A percentile compares a stretch with the other conserved stretches of the same genome.
Conservation (phyloP, 768 basidiomycete genomes). For the Rhodotorula sphaerocarpa region DNA sequence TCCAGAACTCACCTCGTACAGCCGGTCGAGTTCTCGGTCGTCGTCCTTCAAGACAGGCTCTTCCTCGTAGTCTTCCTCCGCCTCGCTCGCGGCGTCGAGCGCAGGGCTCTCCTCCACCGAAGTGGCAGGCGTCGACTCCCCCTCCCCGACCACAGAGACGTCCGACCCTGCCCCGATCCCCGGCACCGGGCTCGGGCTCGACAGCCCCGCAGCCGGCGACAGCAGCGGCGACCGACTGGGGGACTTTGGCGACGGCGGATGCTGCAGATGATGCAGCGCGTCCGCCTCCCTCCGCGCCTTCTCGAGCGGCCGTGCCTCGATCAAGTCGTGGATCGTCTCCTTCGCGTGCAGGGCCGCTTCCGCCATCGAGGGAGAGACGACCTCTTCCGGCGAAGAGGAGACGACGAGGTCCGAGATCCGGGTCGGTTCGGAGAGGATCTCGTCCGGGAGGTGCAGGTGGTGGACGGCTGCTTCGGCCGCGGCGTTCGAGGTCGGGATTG, state of each 20-base stretch:
- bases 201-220: neutral
- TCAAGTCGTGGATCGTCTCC: constrained; percentile 28
- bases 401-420: constrained; percentile 22
- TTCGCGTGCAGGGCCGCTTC: constrained; percentile 19
- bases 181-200: constrained; percentile 23
- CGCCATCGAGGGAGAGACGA: constrained; percentile 22
- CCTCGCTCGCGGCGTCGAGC: constrained; percentile 4
- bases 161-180: neutral
- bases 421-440: neutral
- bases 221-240: no score
- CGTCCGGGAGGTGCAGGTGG: neutral
- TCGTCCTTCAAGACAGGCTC: constrained; percentile 80
- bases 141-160: constrained; percentile 1
- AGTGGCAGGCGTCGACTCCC: constrained; percentile 34
- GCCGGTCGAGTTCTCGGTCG: constrained; percentile 68
- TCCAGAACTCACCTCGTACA: constrained; percentile 55
- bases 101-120: constrained; percentile 10
- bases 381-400: constrained; percentile 5
- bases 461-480: neutral
- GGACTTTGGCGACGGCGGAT: no score
- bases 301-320: constrained; percentile 55
- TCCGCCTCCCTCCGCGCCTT: constrained; percentile 67
- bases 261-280: constrained; percentile 55
- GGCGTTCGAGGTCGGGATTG: neutral
- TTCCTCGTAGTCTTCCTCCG: constrained; percentile 44